Conservation (phyloP, 1,284 basidiomycete genomes). For the Malassezia brasiliensis region DNA sequence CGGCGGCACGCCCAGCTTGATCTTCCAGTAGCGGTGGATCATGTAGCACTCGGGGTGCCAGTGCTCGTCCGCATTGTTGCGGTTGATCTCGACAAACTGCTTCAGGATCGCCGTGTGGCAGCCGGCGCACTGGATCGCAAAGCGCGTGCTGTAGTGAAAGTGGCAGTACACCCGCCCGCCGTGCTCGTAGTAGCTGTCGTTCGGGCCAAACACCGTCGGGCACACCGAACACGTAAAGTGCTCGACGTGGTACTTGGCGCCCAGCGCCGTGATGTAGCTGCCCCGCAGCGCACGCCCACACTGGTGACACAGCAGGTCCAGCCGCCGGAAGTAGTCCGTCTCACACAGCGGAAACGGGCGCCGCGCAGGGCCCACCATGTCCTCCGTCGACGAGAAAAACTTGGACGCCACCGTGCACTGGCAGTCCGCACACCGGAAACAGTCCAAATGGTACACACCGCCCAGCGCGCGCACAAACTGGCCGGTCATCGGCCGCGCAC, state of each 20-base stretch:
- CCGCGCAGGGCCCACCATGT: constrained; percentile 59
- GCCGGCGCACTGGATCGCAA: constrained; percentile 95
- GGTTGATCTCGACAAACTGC: constrained; percentile 98
- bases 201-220: constrained; percentile 86
- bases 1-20: constrained; percentile 59
- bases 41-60: constrained; percentile 99
- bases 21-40: constrained; percentile 99
- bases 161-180: constrained; percentile 69
- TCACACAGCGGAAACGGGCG: constrained; percentile 59
- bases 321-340: constrained; percentile 88
- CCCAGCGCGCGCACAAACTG: constrained; percentile 93
- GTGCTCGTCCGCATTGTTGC: constrained; percentile 94
- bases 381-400: constrained; percentile 68
- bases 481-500: constrained; percentile 59
- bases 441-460: constrained; percentile 87
- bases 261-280: constrained; percentile 98
- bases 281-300: constrained; percentile 86
- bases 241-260: constrained; percentile 98
- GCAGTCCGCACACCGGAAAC: constrained; percentile 89
- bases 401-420: constrained; percentile 91
- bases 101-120: constrained; percentile 98
- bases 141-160: constrained; percentile 91
- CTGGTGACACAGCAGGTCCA: constrained; percentile 92
- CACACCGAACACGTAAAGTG: constrained; percentile 98
- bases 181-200: constrained; percentile 98